Base-by-base conservation (phyloP, 164 flowering plant genomes). In the Malania oleifera region DNA sequence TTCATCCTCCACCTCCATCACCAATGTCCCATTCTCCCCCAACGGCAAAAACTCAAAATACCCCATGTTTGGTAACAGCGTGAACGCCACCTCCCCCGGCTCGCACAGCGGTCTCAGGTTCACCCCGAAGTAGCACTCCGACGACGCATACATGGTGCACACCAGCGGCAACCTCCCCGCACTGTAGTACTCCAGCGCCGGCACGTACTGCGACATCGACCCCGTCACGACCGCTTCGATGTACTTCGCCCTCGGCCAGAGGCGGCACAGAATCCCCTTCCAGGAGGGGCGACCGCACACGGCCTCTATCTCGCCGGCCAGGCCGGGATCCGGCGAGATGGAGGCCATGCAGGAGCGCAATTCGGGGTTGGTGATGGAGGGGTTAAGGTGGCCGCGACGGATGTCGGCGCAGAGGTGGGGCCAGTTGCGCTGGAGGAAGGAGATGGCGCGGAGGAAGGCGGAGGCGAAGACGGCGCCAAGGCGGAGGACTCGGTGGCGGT, bases 391-490 rank as follows among this genome's bases (percentile, higher is more conserved):
- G 0, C 96, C 89, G 0, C 63, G 64, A 0, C 85, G 77, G 5
- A 91, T 83, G 60, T 91, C 95, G 15, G 58, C 23, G 64, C 85
- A 80, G 0, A 91, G 48, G 1, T 62, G 58, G 0, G 15, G 23
- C 88, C 89, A 88, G 41, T 86, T 76, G 6, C 69, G 68, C 25
- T 86, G 84, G 0, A 91, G 88, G 64, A 83, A 91, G 17, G 76
- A 75, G 5, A 91, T 74, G 52, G 90, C 80, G 1, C 89, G 82
- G 56, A 91, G 83, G 43, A 91, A 73, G 5, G 87, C 96, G 0
- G 97, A 84, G 1, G 97, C 97, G 15, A 91, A 91, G 24, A 87
- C 88, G 0, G 97, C 95, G 0, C 96, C 93, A 0, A 91, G 77
- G 0, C 98, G 82, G 22, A 86, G 76, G 56, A 88, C 95, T 25